Conservation (phyloP, 202 grass and related monocot species). For the Schoenoplectus triqueter region DNA sequence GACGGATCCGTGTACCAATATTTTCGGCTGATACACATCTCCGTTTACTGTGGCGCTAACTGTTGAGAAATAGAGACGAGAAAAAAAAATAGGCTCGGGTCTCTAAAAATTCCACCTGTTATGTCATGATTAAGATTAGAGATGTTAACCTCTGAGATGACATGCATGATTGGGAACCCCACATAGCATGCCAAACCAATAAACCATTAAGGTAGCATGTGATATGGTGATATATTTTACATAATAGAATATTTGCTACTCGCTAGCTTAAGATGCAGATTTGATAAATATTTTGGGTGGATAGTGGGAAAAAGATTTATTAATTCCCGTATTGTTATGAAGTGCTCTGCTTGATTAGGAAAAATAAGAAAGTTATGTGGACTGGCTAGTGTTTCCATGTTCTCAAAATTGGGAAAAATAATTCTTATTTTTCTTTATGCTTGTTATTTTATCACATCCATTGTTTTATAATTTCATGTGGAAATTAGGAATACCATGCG, state of each 20-base stretch:
- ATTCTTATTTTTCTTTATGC: not conserved
- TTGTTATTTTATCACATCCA: not conserved
- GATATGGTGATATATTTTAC: not conserved
- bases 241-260: not conserved
- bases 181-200: slow-evolving; percentile 16
- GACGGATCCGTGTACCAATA: not conserved
- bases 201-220: not conserved
- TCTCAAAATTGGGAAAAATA: not conserved
- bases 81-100: slow-evolving; percentile 15
- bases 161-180: slow-evolving; percentile 27
- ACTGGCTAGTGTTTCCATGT: not conserved
- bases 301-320: not conserved
- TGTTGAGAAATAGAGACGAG: not conserved
- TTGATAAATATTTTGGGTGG: not conserved
- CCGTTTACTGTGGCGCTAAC: slow-evolving; percentile 25
- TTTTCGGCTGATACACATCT: slow-evolving; percentile 36
- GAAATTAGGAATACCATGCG: not conserved
- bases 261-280: not conserved
- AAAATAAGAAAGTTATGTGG: not conserved
- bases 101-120: slow-evolving; percentile 41
- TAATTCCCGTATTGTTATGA: not conserved
- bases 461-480: not conserved
- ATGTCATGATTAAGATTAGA: slow-evolving; percentile 42
- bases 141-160: slow-evolving; percentile 32
- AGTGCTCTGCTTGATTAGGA: slow-evolving; percentile 17